Conservation (phyloP, 345 rosid species). For the Conringia planisiliqua region DNA sequence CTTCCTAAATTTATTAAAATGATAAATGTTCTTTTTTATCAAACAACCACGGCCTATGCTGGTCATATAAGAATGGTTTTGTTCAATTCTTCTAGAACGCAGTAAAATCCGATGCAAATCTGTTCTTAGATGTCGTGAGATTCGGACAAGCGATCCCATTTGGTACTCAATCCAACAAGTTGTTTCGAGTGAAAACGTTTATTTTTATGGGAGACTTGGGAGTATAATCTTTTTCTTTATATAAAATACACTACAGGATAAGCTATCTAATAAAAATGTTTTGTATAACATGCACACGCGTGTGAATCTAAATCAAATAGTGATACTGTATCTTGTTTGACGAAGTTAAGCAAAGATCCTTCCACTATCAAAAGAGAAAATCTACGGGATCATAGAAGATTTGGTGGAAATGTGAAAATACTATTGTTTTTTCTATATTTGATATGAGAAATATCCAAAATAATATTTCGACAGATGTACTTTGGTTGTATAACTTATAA, state of each 20-base stretch:
- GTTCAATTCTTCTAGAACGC: neutral
- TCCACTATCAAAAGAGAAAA: constrained; percentile 21
- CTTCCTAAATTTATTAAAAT: no score
- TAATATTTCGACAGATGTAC: no score
- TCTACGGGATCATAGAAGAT: constrained; percentile 12
- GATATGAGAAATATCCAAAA: neutral
- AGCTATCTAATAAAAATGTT: neutral
- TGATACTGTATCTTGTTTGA: constrained; percentile 19
- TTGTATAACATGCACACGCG: neutral
- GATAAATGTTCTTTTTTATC: no score
- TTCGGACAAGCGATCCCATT: neutral
- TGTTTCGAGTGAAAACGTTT: neutral
- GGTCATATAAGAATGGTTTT: neutral
- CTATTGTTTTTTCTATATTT: neutral
- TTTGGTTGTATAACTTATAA: no score
- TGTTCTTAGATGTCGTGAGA: neutral
- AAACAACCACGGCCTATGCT: neutral
- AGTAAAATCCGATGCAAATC: neutral
- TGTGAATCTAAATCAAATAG: neutral
- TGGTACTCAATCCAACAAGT: neutral
- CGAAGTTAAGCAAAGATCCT: constrained; percentile 6
- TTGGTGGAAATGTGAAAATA: neutral
- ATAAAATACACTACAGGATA: neutral
- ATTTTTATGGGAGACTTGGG: neutral
- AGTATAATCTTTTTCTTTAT: neutral